phyloP scores from a whole-genome alignment of 306 rosid genomes.

The Senna siamea region DNA sequence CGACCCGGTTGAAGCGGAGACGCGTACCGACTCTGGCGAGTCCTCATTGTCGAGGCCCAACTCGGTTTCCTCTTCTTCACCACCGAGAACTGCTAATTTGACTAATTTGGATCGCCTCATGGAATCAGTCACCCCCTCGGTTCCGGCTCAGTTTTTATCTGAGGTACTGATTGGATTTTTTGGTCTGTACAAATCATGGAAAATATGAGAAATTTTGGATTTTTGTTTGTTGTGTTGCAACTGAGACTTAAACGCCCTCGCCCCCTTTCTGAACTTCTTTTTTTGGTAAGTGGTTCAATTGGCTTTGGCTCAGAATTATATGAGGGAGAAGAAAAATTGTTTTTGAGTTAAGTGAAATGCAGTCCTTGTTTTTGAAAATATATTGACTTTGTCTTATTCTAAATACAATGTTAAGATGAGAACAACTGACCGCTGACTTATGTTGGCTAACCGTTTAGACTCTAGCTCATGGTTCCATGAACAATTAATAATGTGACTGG shows the following conservation, averaged over 20 bases:
- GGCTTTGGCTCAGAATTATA: background rate
- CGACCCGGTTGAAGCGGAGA: slow-evolving; percentile 17
- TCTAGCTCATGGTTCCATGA: slow-evolving; percentile 2
- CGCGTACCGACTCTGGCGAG: slow-evolving; percentile 28
- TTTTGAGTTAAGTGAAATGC: slow-evolving; percentile 14
- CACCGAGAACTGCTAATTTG: slow-evolving; percentile 13
- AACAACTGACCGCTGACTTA: background rate
- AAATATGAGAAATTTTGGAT: background rate
- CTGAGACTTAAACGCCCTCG: background rate
- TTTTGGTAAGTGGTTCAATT: background rate
- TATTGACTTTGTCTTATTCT: background rate
- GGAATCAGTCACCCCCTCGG: slow-evolving; percentile 35
- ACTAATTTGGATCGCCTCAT: slow-evolving; percentile 40
- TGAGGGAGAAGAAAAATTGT: background rate
- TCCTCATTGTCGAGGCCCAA: slow-evolving; percentile 36
- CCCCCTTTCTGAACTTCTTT: background rate
- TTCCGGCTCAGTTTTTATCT: slow-evolving; percentile 2
- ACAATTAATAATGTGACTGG: background rate
- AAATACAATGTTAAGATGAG: background rate
- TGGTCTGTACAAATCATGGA: background rate
- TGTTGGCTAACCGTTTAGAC: background rate
- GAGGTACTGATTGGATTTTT: slow-evolving; percentile 32
- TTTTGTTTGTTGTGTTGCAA: background rate
- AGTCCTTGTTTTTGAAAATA: background rate
- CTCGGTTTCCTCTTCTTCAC: slow-evolving; percentile 43